Base-by-base conservation (phyloP, 2,329 filamentous ascomycete species). In the Fusarium nurragi region DNA sequence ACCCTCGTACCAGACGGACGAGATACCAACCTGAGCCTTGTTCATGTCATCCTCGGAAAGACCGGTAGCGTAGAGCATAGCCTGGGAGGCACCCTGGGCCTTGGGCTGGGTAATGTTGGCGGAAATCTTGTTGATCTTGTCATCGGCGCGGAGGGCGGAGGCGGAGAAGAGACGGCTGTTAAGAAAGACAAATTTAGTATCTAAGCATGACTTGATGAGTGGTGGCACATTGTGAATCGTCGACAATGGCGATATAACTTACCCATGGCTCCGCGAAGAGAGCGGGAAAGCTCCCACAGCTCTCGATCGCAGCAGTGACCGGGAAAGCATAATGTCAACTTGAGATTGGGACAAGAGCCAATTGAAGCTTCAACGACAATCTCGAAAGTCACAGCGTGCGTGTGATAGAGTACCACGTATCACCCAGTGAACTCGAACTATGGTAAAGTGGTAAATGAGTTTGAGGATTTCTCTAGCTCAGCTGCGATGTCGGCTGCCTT, bases 21-120 rank as follows among this genome's bases (percentile, higher is more conserved):
- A 97, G 76, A 99, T 98, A 69, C 95, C 95, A 71, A 99, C 90
- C 83, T 99, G 96, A 23, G 95, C 91, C 83, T 98, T 99, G 82
- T 90, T 90, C 89, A 98, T 92, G 78, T 97, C 94, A 54, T 86
- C 85, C 75, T 97, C 92, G 38, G 82, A 87, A 73, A 99, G 83
- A 51, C 96, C 96, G 2, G 94, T 97, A 69, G 92, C 95, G 83
- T 97, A 99, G 55, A 99, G 85, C 96, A 99, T 99, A 67, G 96
- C 95, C 83, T 99, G 95, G 38, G 95, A 98, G 53, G 96, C 95
- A 70, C 95, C 95, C 83, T 99, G 95, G 30, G 94, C 95, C 83
- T 97, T 98, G 76, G 94, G 94, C 81, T 98, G 94, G 23, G 95
- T 99, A 81, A 99, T 94, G 76, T 83, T 78, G 62, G 88, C 83